A percentile compares a stretch with the other conserved stretches of the same genome.
phyloP scores from a whole-genome alignment of 2,329 filamentous ascomycete species.

The Domatiomyces catenatus region DNA sequence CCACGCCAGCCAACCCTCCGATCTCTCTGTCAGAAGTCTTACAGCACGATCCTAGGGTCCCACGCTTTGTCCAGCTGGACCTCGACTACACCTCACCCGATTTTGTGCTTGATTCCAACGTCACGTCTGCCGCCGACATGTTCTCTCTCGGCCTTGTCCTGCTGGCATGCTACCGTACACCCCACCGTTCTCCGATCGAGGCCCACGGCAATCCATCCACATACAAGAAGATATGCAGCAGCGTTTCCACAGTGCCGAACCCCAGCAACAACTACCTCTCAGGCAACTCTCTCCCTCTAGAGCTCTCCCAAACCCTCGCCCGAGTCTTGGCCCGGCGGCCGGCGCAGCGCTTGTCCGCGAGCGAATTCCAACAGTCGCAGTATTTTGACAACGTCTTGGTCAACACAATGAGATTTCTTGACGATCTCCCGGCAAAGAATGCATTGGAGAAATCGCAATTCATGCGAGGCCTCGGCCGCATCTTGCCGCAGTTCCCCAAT shows the following conservation, averaged over 20 bases:
- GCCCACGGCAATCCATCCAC: slow-evolving; percentile 63
- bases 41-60: slow-evolving; percentile 71
- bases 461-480: slow-evolving; percentile 71
- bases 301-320: slow-evolving; percentile 65
- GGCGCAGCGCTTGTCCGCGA: slow-evolving; percentile 71
- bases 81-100: slow-evolving; percentile 91
- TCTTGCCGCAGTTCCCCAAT: slow-evolving; percentile 81
- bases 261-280: slow-evolving; percentile 71
- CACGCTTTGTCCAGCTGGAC: slow-evolving; percentile 68
- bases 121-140: slow-evolving; percentile 74
- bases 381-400: slow-evolving; percentile 97
- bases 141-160: slow-evolving; percentile 85
- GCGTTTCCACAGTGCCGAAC: slow-evolving; percentile 63
- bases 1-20: slow-evolving; percentile 59
- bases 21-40: slow-evolving; percentile 72
- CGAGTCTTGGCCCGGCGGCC: slow-evolving; percentile 74
- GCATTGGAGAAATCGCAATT: slow-evolving; percentile 82
- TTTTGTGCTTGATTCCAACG: slow-evolving; percentile 79
- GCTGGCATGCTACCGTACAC: slow-evolving; percentile 84
- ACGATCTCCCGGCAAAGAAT: slow-evolving; percentile 81
- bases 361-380: slow-evolving; percentile 83
- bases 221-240: slow-evolving; percentile 72
- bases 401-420: slow-evolving; percentile 88
- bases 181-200: slow-evolving; percentile 74
- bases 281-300: slow-evolving; percentile 61